Evolutionary conservation across 2,329 filamentous ascomycete genomes (phyloP).

Genomic region (Scedosporium boydii): DNA sequence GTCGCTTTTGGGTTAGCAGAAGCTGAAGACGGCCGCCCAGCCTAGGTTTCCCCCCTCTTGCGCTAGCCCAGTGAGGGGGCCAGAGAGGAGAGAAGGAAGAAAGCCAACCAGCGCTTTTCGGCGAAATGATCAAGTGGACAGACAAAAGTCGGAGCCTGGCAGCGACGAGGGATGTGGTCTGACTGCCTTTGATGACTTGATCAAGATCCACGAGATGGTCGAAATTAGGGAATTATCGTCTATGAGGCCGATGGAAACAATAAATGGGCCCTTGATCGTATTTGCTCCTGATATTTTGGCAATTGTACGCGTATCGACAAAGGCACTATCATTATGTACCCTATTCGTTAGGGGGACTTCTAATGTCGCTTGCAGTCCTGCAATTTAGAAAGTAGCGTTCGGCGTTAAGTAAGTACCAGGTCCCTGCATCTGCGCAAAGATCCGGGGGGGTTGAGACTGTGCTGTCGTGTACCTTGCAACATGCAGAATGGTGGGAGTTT

Average conservation of each 20-base stretch:
- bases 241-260: no score
- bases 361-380: not conserved
- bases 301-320: no score
- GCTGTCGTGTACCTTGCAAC: not conserved
- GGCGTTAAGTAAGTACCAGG: not conserved
- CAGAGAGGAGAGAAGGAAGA: not conserved
- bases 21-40: not conserved
- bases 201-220: not conserved
- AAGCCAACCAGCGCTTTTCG: not conserved
- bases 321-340: not conserved
- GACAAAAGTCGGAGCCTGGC: no score
- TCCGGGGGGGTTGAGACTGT: not conserved
- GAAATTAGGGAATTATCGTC: no score
- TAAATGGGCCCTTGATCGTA: not conserved
- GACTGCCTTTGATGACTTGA: not conserved
- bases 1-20: not conserved
- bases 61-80: not conserved
- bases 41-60: not conserved
- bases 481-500: not conserved
- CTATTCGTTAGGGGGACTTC: not conserved
- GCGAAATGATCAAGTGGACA: not conserved
- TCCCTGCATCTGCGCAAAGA: not conserved
- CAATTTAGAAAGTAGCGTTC: not conserved
- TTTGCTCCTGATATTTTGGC: no score
- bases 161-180: no score